phyloP scores from a whole-genome alignment of 768 basidiomycete genomes.

The Cystobasidium tubakii region DNA sequence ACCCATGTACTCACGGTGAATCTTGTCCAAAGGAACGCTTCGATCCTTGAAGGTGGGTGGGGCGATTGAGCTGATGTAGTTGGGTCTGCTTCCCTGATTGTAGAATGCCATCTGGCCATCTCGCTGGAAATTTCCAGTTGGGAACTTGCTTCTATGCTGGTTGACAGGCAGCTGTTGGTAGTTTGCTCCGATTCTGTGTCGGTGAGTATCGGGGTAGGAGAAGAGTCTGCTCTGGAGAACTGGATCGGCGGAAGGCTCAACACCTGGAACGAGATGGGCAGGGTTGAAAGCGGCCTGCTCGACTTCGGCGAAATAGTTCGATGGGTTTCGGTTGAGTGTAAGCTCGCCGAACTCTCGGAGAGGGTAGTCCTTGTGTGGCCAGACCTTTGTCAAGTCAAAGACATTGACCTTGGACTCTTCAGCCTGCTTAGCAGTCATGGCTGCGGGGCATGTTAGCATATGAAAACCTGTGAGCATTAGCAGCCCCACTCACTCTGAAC shows the following conservation, averaged over 20 bases:
- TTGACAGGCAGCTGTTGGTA: constrained; percentile 78
- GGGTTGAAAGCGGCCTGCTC: constrained; percentile 71
- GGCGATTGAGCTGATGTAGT: constrained; percentile 73
- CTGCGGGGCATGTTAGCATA: not conserved
- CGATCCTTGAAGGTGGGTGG: constrained; percentile 62
- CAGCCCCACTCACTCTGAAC: constrained; percentile 57
- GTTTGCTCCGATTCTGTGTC: constrained; percentile 52
- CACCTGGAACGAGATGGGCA: constrained; percentile 76
- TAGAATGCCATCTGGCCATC: constrained; percentile 57
- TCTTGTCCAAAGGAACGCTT: constrained; percentile 47
- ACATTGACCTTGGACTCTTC: constrained; percentile 78
- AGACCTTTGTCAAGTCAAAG: constrained; percentile 73
- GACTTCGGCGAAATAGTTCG: constrained; percentile 51
- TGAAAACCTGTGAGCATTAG: not conserved
- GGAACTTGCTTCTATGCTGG: constrained; percentile 37
- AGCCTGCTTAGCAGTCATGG: constrained; percentile 85
- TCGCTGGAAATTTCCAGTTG: constrained; percentile 81
- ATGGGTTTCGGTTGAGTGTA: constrained; percentile 51
- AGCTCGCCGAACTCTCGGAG: constrained; percentile 51
- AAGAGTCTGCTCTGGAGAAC: constrained; percentile 90
- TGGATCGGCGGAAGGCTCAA: constrained; percentile 84
- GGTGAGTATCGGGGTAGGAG: constrained; percentile 63
- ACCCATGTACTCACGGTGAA: constrained; percentile 61
- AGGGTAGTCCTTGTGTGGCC: constrained; percentile 50
- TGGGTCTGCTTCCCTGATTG: constrained; percentile 77